These are phyloP conservation scores for Diplogelasinospora grovesii DNA, from an alignment of 495 filamentous ascomycete species.

Conservation along the genomic window DNA sequence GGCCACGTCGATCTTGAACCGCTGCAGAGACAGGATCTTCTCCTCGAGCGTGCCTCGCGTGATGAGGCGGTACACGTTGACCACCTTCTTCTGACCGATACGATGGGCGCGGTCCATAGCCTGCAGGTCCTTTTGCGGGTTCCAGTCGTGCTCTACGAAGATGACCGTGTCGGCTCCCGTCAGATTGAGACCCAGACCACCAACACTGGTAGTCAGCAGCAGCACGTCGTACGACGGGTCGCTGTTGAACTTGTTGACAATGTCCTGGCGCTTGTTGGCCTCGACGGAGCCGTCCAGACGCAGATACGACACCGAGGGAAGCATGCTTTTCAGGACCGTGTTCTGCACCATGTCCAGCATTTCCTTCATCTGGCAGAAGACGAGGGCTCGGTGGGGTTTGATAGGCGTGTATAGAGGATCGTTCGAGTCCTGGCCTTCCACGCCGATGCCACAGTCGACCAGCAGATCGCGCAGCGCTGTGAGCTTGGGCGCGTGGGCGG, in stretches of 20 bases:
- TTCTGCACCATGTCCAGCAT: slow-evolving; percentile 98
- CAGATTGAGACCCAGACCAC: slow-evolving; percentile 88
- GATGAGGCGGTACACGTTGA: slow-evolving; percentile 97
- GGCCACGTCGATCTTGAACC: slow-evolving; percentile 99
- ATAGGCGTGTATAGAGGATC: slow-evolving; percentile 61
- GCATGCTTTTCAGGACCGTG: slow-evolving; percentile 75
- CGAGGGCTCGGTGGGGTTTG: slow-evolving; percentile 87
- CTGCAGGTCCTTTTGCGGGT: slow-evolving; percentile 96
- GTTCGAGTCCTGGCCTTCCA: slow-evolving; percentile 60
- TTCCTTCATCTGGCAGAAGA: slow-evolving; percentile 99
- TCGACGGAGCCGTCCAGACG: slow-evolving; percentile 90
- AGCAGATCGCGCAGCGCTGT: slow-evolving; percentile 81
- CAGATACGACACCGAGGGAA: slow-evolving; percentile 82
- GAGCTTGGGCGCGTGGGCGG: slow-evolving; percentile 86
- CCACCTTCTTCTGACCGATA: slow-evolving; percentile 98
- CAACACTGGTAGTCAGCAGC: slow-evolving; percentile 88
- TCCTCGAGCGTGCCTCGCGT: slow-evolving; percentile 94
- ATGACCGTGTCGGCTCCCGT: slow-evolving; percentile 98
- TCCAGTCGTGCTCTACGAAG: slow-evolving; percentile 99
- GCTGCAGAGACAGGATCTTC: slow-evolving; percentile 97
- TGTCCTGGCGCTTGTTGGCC: slow-evolving; percentile 82
- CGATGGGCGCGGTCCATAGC: slow-evolving; percentile 98
- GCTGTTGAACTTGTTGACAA: slow-evolving; percentile 97
- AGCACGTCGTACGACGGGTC: slow-evolving; percentile 93
- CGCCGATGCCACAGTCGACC: slow-evolving; percentile 91